Percentiles rank a stretch among this genome's conserved stretches.
Evolutionary conservation across 768 basidiomycete species (phyloP).

Genomic region (Leucogyrophana mollusca): DNA sequence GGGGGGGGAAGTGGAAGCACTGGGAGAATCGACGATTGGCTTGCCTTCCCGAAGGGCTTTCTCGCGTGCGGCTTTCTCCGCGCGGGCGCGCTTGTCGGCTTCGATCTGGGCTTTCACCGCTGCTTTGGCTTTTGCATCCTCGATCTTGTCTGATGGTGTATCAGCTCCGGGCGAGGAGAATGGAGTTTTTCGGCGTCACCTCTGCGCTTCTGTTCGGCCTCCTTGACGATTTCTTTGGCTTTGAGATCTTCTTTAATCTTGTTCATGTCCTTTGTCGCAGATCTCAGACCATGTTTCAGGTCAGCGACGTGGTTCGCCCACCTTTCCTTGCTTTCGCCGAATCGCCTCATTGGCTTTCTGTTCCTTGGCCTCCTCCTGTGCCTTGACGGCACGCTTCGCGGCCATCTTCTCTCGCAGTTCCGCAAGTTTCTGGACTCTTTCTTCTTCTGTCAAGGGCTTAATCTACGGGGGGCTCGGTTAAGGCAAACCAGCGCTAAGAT

Average conservation of each 20-base stretch:
- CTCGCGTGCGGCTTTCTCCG: conserved; percentile 85
- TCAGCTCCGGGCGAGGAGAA: not conserved
- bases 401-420: conserved; percentile 81
- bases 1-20: conserved; percentile 32
- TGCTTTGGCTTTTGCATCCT: conserved; percentile 82
- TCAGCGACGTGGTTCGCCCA: conserved; percentile 20
- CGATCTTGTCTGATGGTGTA: conserved; percentile 70
- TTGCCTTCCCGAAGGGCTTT: conserved; percentile 88
- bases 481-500: not conserved
- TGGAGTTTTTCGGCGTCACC: conserved; percentile 41
- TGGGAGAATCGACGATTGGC: conserved; percentile 31
- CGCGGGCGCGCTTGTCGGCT: conserved; percentile 86
- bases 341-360: conserved; percentile 73
- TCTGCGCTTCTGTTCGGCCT: conserved; percentile 76
- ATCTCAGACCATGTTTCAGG: not conserved
- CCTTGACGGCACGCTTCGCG: conserved; percentile 73
- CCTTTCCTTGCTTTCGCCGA: conserved; percentile 84
- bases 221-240: conserved; percentile 78
- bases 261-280: conserved; percentile 54
- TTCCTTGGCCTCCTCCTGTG: conserved; percentile 71
- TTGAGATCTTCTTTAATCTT: conserved; percentile 75
- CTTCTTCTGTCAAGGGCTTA: conserved; percentile 93
- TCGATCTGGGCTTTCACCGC: conserved; percentile 94
- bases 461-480: conserved; percentile 46
- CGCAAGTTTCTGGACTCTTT: conserved; percentile 76